Percentiles rank a stretch among this genome's conserved stretches.
phyloP scores from a whole-genome alignment of 441 rosid genomes.

The Croton laevigatus region DNA sequence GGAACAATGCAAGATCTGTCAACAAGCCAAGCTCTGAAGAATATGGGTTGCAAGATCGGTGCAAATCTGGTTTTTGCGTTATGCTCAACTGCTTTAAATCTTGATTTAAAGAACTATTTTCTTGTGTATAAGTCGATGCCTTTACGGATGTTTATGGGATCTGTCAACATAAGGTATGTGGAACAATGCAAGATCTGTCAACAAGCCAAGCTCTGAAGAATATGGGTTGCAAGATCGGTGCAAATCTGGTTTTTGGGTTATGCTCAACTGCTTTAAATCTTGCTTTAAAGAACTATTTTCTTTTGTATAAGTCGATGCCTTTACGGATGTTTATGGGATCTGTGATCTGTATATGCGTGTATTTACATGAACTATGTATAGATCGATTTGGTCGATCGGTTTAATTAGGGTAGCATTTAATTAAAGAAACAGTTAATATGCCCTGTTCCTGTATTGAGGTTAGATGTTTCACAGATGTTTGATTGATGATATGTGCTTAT shows the following conservation, averaged over 20 bases:
- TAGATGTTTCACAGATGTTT: too few relatives aligned
- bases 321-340: background rate
- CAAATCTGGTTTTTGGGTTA: constrained; percentile 40
- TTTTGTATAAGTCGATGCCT: background rate
- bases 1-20: constrained; percentile 79
- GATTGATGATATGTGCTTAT: too few relatives aligned
- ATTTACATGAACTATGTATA: background rate
- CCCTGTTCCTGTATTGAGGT: too few relatives aligned
- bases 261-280: constrained; percentile 31
- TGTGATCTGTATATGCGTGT: background rate
- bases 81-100: constrained; percentile 32
- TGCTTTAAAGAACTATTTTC: constrained; percentile 2
- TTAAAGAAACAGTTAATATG: too few relatives aligned
- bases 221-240: constrained; percentile 45
- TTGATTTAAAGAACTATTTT: constrained; percentile 3
- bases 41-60: constrained; percentile 43
- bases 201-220: constrained; percentile 84
- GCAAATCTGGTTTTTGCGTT: constrained; percentile 42
- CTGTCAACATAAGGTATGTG: background rate
- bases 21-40: constrained; percentile 86
- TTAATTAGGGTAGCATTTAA: too few relatives aligned
- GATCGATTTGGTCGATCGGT: too few relatives aligned
- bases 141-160: background rate
- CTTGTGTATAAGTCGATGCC: background rate
- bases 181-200: constrained; percentile 80